A percentile compares a stretch with the other conserved stretches of the same genome.
Conservation (phyloP, 495 filamentous ascomycete species). For the Aspergillus baeticus region DNA sequence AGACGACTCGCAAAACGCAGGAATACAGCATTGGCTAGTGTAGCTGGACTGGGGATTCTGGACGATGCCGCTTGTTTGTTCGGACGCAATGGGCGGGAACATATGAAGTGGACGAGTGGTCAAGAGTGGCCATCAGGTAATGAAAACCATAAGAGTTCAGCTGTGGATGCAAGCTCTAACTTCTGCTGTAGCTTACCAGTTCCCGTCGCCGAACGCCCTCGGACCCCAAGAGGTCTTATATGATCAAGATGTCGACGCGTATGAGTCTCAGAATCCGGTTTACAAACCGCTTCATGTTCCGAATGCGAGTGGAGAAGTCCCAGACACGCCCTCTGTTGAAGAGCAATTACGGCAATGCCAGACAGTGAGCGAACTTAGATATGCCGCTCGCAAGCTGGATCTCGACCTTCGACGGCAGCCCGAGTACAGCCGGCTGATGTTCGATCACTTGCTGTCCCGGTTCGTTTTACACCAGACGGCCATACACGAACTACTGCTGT, state of each 20-base stretch:
- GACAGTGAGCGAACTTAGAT: slow-evolving; percentile 28
- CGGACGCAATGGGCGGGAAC: slow-evolving; percentile 45
- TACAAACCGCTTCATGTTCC: background rate
- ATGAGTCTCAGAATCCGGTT: slow-evolving; percentile 6
- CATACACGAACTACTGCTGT: slow-evolving; percentile 31
- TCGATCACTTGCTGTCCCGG: slow-evolving; percentile 33
- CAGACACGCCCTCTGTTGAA: slow-evolving; percentile 20
- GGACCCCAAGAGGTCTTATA: slow-evolving; percentile 21
- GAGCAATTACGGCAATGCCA: slow-evolving; percentile 22
- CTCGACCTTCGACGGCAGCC: slow-evolving; percentile 41
- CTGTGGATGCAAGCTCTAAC: background rate
- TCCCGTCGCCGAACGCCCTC: slow-evolving; percentile 3
- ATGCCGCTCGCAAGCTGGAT: slow-evolving; percentile 25
- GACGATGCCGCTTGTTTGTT: slow-evolving; percentile 43
- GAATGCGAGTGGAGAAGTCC: background rate
- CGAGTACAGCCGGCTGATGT: slow-evolving; percentile 40
- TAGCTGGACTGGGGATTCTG: slow-evolving; percentile 24
- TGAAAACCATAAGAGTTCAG: background rate
- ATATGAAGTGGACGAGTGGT: slow-evolving; percentile 43
- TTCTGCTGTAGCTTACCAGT: background rate
- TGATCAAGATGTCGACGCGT: slow-evolving; percentile 21
- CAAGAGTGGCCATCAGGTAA: slow-evolving; percentile 31
- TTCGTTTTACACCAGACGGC: background rate
- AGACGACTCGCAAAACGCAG: slow-evolving; percentile 50
- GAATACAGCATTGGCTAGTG: slow-evolving; percentile 46